Evolutionary conservation across 371 early-diverging fungal genomes (phyloP).

Genomic region (Mucor indicus): DNA sequence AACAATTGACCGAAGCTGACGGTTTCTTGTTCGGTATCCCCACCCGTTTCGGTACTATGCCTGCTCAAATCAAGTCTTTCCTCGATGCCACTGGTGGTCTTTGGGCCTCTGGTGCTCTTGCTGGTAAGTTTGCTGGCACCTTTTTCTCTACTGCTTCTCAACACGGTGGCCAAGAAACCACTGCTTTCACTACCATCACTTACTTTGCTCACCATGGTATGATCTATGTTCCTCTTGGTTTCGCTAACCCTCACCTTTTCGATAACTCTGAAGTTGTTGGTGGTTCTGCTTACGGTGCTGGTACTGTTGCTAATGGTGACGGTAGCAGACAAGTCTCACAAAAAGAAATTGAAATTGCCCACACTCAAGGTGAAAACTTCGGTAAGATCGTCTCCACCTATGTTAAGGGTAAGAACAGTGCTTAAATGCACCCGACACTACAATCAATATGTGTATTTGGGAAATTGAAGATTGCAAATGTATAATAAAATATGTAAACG

Average conservation of each 20-base stretch:
- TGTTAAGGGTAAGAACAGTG: conserved; percentile 28
- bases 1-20: conserved; percentile 67
- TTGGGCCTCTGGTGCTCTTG: conserved; percentile 66
- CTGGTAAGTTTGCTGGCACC: conserved; percentile 68
- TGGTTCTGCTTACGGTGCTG: conserved; percentile 71
- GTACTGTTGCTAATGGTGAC: conserved; percentile 47
- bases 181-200: conserved; percentile 66
- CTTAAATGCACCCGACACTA: too few species aligned
- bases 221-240: conserved; percentile 75
- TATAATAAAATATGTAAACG: too few species aligned
- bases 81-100: conserved; percentile 71
- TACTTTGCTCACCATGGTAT: conserved; percentile 82
- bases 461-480: too few species aligned
- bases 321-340: conserved; percentile 64
- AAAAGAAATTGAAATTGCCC: conserved; percentile 67
- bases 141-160: conserved; percentile 77
- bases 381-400: conserved; percentile 47
- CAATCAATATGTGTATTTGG: too few species aligned
- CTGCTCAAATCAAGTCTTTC: conserved; percentile 77
- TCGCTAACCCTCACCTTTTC: conserved; percentile 43
- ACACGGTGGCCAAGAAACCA: conserved; percentile 82
- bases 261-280: conserved; percentile 59
- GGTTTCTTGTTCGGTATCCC: conserved; percentile 81
- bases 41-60: conserved; percentile 68
- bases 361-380: conserved; percentile 64